These are phyloP conservation scores for Endoconidiophora laricicola DNA, from an alignment of 2,329 filamentous ascomycete genomes.

Conservation along the genomic window DNA sequence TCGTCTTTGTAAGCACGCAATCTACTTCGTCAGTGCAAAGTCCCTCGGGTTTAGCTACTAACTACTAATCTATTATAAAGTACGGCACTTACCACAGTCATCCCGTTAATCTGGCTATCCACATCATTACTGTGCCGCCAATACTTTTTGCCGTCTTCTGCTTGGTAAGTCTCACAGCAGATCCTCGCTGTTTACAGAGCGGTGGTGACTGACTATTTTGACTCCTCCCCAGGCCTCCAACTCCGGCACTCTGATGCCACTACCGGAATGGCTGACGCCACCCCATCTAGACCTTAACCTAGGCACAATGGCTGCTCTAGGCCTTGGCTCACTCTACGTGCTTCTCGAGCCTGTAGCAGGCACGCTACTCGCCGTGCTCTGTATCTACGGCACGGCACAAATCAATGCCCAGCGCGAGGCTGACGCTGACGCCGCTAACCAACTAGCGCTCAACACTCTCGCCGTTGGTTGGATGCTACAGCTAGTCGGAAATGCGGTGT, in stretches of 20 bases:
- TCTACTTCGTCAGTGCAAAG: conserved; percentile 1
- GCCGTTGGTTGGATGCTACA: conserved; percentile 70
- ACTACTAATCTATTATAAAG: conserved; percentile 25
- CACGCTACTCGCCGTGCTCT: conserved; percentile 54
- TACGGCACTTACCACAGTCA: conserved; percentile 77
- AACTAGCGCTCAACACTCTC: conserved; percentile 48
- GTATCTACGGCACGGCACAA: conserved; percentile 57
- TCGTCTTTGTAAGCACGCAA: conserved; percentile 51
- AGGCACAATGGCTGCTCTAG: conserved; percentile 44
- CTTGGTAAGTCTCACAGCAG: conserved; percentile 35
- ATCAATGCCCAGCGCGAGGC: conserved; percentile 57
- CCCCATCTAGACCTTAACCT: conserved; percentile 51
- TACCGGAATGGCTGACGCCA: conserved; percentile 49
- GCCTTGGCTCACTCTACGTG: conserved; percentile 69
- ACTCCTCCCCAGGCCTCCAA: conserved; percentile 35
- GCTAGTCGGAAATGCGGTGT: conserved; percentile 80
- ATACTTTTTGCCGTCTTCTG: conserved; percentile 56
- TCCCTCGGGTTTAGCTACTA: not conserved
- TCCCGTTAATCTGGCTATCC: conserved; percentile 58
- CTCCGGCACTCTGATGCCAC: conserved; percentile 43
- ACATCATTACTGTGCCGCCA: conserved; percentile 63
- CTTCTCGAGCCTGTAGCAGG: conserved; percentile 91
- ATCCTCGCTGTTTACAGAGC: not conserved
- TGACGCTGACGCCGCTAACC: conserved; percentile 31
- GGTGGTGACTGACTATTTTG: not conserved